Conservation (phyloP, 495 filamentous ascomycete genomes). For the Aspergillus funiculosus region DNA sequence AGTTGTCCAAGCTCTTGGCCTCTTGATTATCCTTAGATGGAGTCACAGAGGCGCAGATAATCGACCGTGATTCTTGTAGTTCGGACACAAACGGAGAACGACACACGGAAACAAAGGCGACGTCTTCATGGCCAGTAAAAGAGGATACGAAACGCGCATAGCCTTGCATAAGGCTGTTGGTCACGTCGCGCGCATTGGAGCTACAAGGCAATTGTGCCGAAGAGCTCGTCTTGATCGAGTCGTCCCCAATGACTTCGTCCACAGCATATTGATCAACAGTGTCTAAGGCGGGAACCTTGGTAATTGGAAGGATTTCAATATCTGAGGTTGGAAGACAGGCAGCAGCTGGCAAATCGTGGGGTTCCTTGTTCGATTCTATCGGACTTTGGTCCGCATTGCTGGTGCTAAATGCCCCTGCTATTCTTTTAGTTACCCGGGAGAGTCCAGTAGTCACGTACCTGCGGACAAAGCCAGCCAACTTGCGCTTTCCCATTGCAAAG, state of each 20-base stretch:
- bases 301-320: slow-evolving; percentile 14
- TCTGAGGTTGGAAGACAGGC: not conserved
- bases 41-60: slow-evolving; percentile 15
- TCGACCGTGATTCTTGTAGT: not conserved
- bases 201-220: slow-evolving; percentile 11
- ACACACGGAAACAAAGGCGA: slow-evolving; percentile 18
- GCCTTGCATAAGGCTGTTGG: slow-evolving; percentile 13
- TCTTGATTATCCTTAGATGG: not conserved
- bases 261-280: slow-evolving; percentile 22
- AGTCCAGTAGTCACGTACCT: slow-evolving; percentile 15
- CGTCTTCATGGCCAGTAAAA: slow-evolving; percentile 22
- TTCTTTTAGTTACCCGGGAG: slow-evolving; percentile 18
- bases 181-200: slow-evolving; percentile 8
- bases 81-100: slow-evolving; percentile 1
- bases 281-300: slow-evolving; percentile 25
- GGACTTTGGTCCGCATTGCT: slow-evolving; percentile 12
- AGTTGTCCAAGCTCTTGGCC: not conserved
- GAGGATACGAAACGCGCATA: slow-evolving; percentile 21
- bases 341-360: not conserved
- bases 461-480: slow-evolving; percentile 15
- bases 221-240: slow-evolving; percentile 8
- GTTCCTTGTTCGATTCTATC: not conserved
- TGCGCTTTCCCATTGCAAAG: slow-evolving; percentile 11
- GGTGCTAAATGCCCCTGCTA: slow-evolving; percentile 14
- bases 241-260: not conserved